Percentiles rank a stretch among this genome's conserved stretches.
These are phyloP conservation scores for Saccharomyces hybrid DNA, from an alignment of 1,139 yeast species.

Conservation along the genomic window DNA sequence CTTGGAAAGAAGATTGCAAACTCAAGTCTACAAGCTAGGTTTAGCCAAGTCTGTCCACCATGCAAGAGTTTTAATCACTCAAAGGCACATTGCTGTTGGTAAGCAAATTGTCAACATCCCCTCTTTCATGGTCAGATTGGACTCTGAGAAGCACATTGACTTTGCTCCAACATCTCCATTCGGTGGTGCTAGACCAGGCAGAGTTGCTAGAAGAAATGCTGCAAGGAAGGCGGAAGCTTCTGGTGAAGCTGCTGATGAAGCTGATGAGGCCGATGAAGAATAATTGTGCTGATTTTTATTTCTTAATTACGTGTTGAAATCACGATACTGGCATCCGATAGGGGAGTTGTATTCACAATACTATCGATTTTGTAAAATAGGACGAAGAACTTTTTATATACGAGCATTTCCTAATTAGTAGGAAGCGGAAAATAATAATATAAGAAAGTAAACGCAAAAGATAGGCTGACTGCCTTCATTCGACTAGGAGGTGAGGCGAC, in stretches of 20 bases:
- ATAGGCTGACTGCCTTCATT: background rate
- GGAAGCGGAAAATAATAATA: background rate
- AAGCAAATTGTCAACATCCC: slow-evolving; percentile 98
- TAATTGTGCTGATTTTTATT: slow-evolving; percentile 18
- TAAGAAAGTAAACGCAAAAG: background rate
- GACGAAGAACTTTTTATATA: slow-evolving; percentile 1
- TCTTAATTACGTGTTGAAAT: slow-evolving; percentile 5
- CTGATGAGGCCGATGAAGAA: slow-evolving; percentile 56
- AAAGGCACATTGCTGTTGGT: slow-evolving; percentile 99
- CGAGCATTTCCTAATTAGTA: background rate
- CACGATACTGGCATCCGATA: background rate
- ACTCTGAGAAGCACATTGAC: slow-evolving; percentile 99
- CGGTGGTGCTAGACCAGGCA: slow-evolving; percentile 99
- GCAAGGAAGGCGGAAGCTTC: slow-evolving; percentile 51
- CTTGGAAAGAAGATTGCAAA: slow-evolving; percentile 99
- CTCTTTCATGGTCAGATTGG: slow-evolving; percentile 99
- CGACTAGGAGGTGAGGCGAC: background rate
- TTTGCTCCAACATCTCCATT: slow-evolving; percentile 98
- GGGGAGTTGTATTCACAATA: background rate
- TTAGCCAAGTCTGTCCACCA: slow-evolving; percentile 99
- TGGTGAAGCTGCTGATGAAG: slow-evolving; percentile 46
- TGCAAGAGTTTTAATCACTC: slow-evolving; percentile 98
- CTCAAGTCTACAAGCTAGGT: slow-evolving; percentile 99
- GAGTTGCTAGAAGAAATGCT: slow-evolving; percentile 97
- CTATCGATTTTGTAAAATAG: background rate